Percentiles rank a stretch among this genome's conserved stretches.
phyloP scores from a whole-genome alignment of 805 yeast genomes.

The Candida easanensis region DNA sequence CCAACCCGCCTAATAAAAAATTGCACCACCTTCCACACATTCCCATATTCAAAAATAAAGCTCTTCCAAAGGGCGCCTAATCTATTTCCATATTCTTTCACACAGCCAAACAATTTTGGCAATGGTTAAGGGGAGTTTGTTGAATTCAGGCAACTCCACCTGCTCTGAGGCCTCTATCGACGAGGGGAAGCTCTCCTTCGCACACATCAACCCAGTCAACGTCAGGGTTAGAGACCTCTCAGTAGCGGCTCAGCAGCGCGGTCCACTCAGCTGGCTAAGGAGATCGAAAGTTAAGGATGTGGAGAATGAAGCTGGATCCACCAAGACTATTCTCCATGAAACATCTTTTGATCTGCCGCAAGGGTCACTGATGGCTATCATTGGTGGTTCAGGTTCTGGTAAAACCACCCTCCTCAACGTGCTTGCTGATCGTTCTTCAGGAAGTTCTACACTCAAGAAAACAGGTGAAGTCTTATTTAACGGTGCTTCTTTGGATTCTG shows the following conservation, averaged over 20 bases:
- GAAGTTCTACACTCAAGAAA: slow-evolving; percentile 35
- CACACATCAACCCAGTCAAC: slow-evolving; percentile 16
- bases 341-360: slow-evolving; percentile 61
- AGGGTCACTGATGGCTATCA: slow-evolving; percentile 74
- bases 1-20: too few relatives aligned
- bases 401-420: slow-evolving; percentile 78
- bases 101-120: too few relatives aligned
- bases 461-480: slow-evolving; percentile 39
- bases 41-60: too few relatives aligned
- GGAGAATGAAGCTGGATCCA: slow-evolving; percentile 2
- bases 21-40: too few relatives aligned
- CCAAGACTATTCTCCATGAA: slow-evolving; percentile 16
- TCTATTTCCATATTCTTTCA: too few relatives aligned
- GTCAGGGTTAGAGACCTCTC: slow-evolving; percentile 16
- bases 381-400: slow-evolving; percentile 90
- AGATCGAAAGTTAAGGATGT: slow-evolving; percentile 2
- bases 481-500: slow-evolving; percentile 24
- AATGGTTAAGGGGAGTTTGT: too few relatives aligned
- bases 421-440: slow-evolving; percentile 49
- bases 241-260: slow-evolving; percentile 7
- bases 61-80: too few relatives aligned
- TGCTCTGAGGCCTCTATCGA: not conserved
- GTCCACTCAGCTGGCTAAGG: not conserved
- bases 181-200: slow-evolving; percentile 12
- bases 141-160: not conserved